Base-by-base conservation (phyloP, 306 rosid genomes). In the Coriaria nepalensis region DNA sequence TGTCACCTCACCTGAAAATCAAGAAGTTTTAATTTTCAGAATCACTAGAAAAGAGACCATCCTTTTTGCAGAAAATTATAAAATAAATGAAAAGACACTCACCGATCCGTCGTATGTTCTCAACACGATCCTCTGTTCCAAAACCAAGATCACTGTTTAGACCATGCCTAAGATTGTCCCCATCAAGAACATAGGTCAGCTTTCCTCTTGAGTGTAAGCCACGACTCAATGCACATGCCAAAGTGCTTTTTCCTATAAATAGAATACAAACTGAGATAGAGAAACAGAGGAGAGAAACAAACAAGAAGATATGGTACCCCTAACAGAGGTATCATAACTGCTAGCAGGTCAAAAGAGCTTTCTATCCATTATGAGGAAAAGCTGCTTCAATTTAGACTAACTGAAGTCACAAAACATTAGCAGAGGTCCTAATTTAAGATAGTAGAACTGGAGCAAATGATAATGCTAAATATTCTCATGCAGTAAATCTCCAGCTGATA, bases 141-240 rank as follows among this genome's bases (percentile, higher is more conserved):
- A 90, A 90, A 79, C 94, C 63, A 59, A 90, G 98, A 75, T 85
- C 98, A 45, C 71, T 62, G 66, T 77, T 85, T 44, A 90, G 76
- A 62, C 98, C 98, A 71, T 90, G 98, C 62, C 98, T 82, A 49
- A 90, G 66, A 60, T 90, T 90, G 69, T 90, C 98, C 49, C 98
- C 98, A 55, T 90, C 98, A 72, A 90, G 98, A 60, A 85, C 61
- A 62, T 85, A 85, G 61, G 79, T 48, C 56, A 90, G 57, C 62
- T 79, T 90, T 69, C 92, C 90, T 73, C 80, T 75, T 53, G 56
- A 40, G 68, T 85, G 94, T 73, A 90, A 63, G 64, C 80, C 69
- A 60, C 67, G 75, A 59, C 95, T 79, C 78, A 90, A 61, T 69
- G 94, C 79, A 77, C 95, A 90, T 5, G 98, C 98, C 68, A 85